A percentile compares a stretch with the other conserved stretches of the same genome.
Conservation (phyloP, 2,329 filamentous ascomycete genomes). For the Coniochaeta hoffmannii region DNA sequence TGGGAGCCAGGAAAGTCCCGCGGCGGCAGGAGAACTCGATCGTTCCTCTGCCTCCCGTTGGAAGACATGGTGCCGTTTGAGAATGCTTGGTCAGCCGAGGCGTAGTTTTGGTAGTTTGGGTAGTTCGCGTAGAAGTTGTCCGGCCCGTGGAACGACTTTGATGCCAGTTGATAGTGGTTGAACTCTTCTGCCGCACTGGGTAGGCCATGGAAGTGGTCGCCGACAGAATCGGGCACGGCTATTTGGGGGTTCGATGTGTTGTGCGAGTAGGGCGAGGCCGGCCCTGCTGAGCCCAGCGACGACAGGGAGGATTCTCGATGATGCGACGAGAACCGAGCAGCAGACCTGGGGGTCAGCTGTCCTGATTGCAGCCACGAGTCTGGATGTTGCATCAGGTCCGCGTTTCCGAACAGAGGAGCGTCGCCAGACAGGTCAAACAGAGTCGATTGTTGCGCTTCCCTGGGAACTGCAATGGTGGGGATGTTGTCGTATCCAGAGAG, state of each 20-base stretch:
- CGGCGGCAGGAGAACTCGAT: slow-evolving; percentile 35
- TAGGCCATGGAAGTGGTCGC: slow-evolving; percentile 39
- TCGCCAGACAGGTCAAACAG: slow-evolving; percentile 15
- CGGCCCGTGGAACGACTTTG: slow-evolving; percentile 16
- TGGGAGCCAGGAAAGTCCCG: slow-evolving; percentile 31
- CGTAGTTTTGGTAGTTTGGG: slow-evolving; percentile 30
- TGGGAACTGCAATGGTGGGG: slow-evolving; percentile 19
- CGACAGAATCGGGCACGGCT: slow-evolving; percentile 40
- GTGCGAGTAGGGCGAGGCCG: slow-evolving; percentile 49
- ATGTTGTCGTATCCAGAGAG: slow-evolving; percentile 26
- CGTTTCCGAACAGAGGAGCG: slow-evolving; percentile 15
- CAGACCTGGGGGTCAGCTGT: slow-evolving; percentile 29
- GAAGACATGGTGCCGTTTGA: slow-evolving; percentile 30
- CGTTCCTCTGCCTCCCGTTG: slow-evolving; percentile 25
- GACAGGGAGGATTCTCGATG: slow-evolving; percentile 56
- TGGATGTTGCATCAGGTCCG: slow-evolving; percentile 28
- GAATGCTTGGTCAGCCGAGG: slow-evolving; percentile 30
- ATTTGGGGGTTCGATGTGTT: slow-evolving; percentile 52
- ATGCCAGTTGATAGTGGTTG: slow-evolving; percentile 37
- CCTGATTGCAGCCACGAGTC: slow-evolving; percentile 31
- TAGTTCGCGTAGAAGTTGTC: slow-evolving; percentile 34
- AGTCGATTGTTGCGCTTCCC: slow-evolving; percentile 9
- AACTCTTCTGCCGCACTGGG: slow-evolving; percentile 31
- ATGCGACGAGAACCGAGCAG: slow-evolving; percentile 34
- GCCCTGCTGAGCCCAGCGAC: slow-evolving; percentile 52